These are phyloP conservation scores for Macrophomina phaseolina DNA, from an alignment of 2,329 filamentous ascomycete genomes.

Conservation along the genomic window DNA sequence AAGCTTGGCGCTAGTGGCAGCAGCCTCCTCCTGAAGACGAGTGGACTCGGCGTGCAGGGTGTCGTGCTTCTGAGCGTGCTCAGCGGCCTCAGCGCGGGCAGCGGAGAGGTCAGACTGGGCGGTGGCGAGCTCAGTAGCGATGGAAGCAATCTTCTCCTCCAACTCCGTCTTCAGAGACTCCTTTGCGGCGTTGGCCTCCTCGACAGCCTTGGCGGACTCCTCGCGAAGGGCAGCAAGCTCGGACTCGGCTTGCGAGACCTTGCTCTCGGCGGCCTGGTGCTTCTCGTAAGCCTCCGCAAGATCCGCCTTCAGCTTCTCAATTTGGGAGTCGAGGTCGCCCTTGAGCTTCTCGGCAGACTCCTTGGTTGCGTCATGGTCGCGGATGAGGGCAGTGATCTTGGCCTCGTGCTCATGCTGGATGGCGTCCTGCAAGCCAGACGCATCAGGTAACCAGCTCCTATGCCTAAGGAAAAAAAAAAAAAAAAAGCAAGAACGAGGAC, in stretches of 20 bases:
- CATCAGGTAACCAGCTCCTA: not conserved
- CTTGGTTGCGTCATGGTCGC: conserved; percentile 27
- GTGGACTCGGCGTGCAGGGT: conserved; percentile 24
- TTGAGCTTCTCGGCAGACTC: conserved; percentile 19
- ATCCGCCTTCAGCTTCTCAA: conserved; percentile 26
- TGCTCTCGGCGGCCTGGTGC: conserved; percentile 23
- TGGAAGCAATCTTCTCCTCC: conserved; percentile 25
- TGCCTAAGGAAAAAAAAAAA: not conserved
- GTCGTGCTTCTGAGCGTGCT: conserved; percentile 36
- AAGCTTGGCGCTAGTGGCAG: conserved; percentile 29
- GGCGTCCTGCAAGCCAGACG: conserved; percentile 10
- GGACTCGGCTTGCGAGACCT: conserved; percentile 7
- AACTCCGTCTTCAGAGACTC: conserved; percentile 26
- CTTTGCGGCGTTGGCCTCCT: conserved; percentile 24
- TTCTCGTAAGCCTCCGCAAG: conserved; percentile 16
- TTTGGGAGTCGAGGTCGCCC: conserved; percentile 26
- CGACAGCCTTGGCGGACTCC: conserved; percentile 18
- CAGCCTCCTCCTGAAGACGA: conserved; percentile 25
- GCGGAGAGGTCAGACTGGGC: conserved; percentile 23
- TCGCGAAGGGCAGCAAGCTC: conserved; percentile 18
- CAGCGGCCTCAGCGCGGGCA: conserved; percentile 16
- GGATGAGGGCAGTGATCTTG: conserved; percentile 28
- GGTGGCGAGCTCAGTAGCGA: conserved; percentile 26
- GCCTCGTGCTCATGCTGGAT: conserved; percentile 28
- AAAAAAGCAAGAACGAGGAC: not conserved